These are phyloP conservation scores for Solanum pennellii DNA, from an alignment of 257 asterid species.

Conservation along the genomic window DNA sequence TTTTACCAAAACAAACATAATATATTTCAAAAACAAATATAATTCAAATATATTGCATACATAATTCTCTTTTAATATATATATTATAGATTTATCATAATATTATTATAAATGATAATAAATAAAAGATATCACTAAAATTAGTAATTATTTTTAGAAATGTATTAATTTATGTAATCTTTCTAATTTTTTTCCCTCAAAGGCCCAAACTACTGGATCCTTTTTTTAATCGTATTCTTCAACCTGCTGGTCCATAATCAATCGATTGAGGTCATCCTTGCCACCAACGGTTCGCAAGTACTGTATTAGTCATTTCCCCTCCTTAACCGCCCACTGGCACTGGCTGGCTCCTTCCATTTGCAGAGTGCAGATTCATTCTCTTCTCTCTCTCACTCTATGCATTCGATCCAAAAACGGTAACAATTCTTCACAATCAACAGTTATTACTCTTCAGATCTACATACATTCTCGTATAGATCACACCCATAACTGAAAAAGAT, in stretches of 20 bases:
- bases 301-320: neutral
- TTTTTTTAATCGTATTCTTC: neutral
- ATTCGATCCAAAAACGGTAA: neutral
- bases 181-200: too few relatives aligned
- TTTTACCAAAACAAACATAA: too few relatives aligned
- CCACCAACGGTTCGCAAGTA: neutral
- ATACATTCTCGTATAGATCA: neutral
- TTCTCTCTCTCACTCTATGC: neutral
- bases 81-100: too few relatives aligned
- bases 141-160: too few relatives aligned
- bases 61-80: too few relatives aligned
- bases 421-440: neutral
- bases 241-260: neutral
- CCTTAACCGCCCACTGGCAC: neutral
- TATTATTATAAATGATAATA: too few relatives aligned
- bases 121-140: too few relatives aligned
- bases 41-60: too few relatives aligned
- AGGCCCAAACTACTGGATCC: neutral
- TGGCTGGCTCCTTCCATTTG: neutral
- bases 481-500: conserved; percentile 11
- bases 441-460: neutral
- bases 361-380: neutral
- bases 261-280: neutral
- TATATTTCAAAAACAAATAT: too few relatives aligned
- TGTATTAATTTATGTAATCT: too few relatives aligned